Base-by-base conservation (phyloP, 768 basidiomycete genomes). In the Termitomyces sp. region DNA sequence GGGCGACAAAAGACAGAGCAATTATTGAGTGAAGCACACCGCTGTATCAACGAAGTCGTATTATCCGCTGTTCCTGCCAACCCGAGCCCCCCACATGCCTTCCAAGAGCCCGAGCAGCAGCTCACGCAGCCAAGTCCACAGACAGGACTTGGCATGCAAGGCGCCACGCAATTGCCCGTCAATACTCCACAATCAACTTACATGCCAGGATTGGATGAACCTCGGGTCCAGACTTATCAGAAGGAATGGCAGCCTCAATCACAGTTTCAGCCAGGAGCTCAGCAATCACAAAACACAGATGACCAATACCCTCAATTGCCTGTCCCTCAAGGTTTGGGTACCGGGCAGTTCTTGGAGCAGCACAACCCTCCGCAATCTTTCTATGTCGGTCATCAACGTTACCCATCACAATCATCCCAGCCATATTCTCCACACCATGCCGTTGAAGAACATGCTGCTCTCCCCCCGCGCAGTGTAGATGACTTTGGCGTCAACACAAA, bases 11-110 rank as follows among this genome's bases (percentile, higher is more conserved):
- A 78, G 62, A 87, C 87, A 0, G 82, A 86, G 49, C 72, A 76
- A 41, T 73, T 89, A 11, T 79, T 89, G 11, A 75, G 75, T 4
- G 90, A 94, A 63, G 87, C 89, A 6, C 73, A 81, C 57, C 80
- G 73, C 31, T 70, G 75, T n/a, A 74, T 89, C 34, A 73, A 71
- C 55, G 81, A 84, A 62, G 81, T 90, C 41, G 62, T 67, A 7
- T 74, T 87, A 55, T 76, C 79, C 4, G 69, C 75, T 3, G 69
- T 73, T n/a, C 75, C 78, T 4, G 66, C 73, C 22, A 30, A 42
- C 22, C 58, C 53, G 16, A 57, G 33, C 42, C 34, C 44, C 31
- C 60, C 49, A 39, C 56, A 4, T 18, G 41, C 30, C 12, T 57
- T 13, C n/a, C 64, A 54, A 33, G 58, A 44, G 53, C 13, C 39